Evolutionary conservation across 768 basidiomycete species (phyloP).

Genomic region (Coprinellus aureogranulatus): DNA sequence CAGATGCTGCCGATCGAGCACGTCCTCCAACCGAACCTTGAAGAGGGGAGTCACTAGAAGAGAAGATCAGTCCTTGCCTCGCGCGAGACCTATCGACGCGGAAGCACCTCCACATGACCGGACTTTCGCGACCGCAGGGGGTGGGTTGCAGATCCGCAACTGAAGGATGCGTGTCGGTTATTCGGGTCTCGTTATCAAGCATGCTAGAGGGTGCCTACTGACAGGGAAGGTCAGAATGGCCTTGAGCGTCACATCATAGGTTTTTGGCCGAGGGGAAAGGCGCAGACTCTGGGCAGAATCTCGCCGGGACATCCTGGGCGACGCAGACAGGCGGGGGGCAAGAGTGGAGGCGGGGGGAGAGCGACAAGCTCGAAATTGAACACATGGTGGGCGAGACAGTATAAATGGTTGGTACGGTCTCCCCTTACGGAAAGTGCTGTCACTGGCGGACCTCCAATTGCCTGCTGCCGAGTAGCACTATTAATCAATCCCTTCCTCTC

Average conservation of each 20-base stretch:
- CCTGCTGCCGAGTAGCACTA: slow-evolving; percentile 1
- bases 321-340: not conserved
- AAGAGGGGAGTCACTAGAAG: slow-evolving; percentile 61
- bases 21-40: slow-evolving; percentile 68
- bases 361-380: not conserved
- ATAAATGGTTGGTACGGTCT: not conserved
- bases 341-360: not conserved
- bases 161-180: slow-evolving; percentile 13
- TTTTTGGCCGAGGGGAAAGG: slow-evolving; percentile 24
- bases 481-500: not conserved
- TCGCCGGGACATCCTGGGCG: not conserved
- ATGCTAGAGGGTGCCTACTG: slow-evolving; percentile 9
- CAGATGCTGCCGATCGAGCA: slow-evolving; percentile 72
- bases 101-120: slow-evolving; percentile 57
- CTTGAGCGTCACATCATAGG: slow-evolving; percentile 23
- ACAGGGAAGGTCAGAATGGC: slow-evolving; percentile 40
- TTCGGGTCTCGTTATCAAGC: not conserved
- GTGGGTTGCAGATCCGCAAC: slow-evolving; percentile 65
- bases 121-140: slow-evolving; percentile 65
- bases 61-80: too few relatives aligned
- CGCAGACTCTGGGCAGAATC: not conserved
- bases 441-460: not conserved
- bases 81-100: not conserved
- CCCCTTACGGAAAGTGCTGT: not conserved
- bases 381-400: not conserved